Evolutionary conservation across 1,284 basidiomycete genomes (phyloP).

Genomic region (Porogramme epimiltina): DNA sequence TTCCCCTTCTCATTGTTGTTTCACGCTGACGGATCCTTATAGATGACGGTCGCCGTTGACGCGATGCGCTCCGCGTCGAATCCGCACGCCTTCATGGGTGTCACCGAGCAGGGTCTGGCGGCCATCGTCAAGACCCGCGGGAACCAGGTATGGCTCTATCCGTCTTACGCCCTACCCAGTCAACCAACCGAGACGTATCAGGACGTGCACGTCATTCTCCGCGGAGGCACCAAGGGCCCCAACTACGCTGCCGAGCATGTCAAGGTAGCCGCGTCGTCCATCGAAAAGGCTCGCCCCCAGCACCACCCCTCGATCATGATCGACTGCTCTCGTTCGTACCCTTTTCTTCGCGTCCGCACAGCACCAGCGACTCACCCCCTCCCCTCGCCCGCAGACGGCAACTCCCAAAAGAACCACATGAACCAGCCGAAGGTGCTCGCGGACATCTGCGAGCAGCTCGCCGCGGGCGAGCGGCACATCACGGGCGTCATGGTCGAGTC

Average conservation of each 20-base stretch:
- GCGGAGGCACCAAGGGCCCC: slow-evolving; percentile 87
- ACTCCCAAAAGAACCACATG: slow-evolving; percentile 90
- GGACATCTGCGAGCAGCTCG: slow-evolving; percentile 79
- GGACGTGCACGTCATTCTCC: slow-evolving; percentile 92
- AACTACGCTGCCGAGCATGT: slow-evolving; percentile 84
- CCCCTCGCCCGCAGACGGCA: slow-evolving; percentile 63
- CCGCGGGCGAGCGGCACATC: slow-evolving; percentile 76
- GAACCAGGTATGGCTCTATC: slow-evolving; percentile 56
- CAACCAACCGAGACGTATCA: slow-evolving; percentile 22
- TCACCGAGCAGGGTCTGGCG: slow-evolving; percentile 93
- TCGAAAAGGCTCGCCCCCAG: slow-evolving; percentile 69
- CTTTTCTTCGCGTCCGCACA: slow-evolving; percentile 1
- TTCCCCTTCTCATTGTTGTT: neutral
- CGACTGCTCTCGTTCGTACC: slow-evolving; percentile 71
- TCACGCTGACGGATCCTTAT: neutral
- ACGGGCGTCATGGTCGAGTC: slow-evolving; percentile 98
- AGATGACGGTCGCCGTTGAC: slow-evolving; percentile 83
- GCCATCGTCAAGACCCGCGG: slow-evolving; percentile 95
- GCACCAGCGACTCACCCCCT: neutral
- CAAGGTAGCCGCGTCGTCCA: slow-evolving; percentile 65
- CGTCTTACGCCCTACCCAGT: neutral
- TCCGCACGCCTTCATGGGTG: slow-evolving; percentile 97
- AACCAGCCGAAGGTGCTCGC: slow-evolving; percentile 87
- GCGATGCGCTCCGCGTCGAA: slow-evolving; percentile 93
- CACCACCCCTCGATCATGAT: slow-evolving; percentile 82